These are phyloP conservation scores for Lasiosphaeriaceae sp. DNA, from an alignment of 495 filamentous ascomycete species.

Conservation along the genomic window DNA sequence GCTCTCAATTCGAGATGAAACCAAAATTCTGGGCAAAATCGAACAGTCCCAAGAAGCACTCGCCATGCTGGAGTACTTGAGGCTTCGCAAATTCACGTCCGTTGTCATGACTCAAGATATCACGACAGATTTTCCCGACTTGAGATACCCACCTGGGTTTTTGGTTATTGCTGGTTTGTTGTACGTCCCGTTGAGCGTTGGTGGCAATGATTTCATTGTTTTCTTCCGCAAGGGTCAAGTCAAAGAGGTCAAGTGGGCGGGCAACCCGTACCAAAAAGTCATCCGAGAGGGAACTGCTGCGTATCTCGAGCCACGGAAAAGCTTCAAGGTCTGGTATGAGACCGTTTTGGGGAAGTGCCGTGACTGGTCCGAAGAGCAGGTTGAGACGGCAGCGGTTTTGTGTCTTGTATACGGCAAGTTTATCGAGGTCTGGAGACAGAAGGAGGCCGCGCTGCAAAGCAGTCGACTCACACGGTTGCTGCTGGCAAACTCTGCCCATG, in stretches of 20 bases:
- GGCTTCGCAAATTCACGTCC: slow-evolving; percentile 69
- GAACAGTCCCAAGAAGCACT: slow-evolving; percentile 79
- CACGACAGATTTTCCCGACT: slow-evolving; percentile 73
- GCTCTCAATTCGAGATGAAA: slow-evolving; percentile 80
- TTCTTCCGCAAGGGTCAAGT: slow-evolving; percentile 82
- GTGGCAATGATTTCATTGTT: slow-evolving; percentile 82
- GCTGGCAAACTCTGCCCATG: slow-evolving; percentile 89
- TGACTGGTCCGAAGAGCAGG: slow-evolving; percentile 70
- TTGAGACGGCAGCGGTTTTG: slow-evolving; percentile 84
- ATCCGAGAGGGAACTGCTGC: slow-evolving; percentile 62
- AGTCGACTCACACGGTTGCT: slow-evolving; percentile 77
- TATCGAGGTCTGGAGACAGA: slow-evolving; percentile 90
- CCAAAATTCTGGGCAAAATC: slow-evolving; percentile 75
- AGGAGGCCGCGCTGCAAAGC: slow-evolving; percentile 78
- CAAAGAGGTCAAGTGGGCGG: slow-evolving; percentile 84
- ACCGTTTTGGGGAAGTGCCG: slow-evolving; percentile 69
- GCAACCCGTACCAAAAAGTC: slow-evolving; percentile 85
- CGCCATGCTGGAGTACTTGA: slow-evolving; percentile 81
- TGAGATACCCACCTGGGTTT: slow-evolving; percentile 78
- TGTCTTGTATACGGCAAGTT: slow-evolving; percentile 81
- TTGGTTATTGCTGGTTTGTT: slow-evolving; percentile 74
- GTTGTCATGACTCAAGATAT: slow-evolving; percentile 79
- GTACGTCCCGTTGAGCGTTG: slow-evolving; percentile 74
- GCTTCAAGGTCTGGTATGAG: slow-evolving; percentile 75
- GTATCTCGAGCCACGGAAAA: slow-evolving; percentile 71